Evolutionary conservation across 2,329 filamentous ascomycete species (phyloP), one percentile per base, ranked within the genome.

Genomic region (Septoria petroselini): DNA sequence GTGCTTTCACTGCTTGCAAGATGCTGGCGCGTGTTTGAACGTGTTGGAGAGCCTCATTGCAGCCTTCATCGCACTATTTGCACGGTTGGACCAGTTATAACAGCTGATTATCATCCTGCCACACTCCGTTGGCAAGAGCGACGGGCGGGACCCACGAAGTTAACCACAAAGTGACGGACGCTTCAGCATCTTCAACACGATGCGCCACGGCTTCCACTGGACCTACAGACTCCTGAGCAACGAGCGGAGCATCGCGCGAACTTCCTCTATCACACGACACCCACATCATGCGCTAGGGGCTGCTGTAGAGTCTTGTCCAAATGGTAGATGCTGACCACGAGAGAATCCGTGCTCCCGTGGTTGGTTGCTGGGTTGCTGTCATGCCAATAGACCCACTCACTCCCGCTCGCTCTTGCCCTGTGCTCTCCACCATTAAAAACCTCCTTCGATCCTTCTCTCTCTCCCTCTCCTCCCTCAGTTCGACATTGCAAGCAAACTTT

Each of bases 401-500:
- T 27, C 23, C 23, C 23, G 23, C 5, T 9, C 23, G 9, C 23
- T 27, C 23, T 27, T 27, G 5, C 23, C n/a, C n/a, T n/a, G n/a
- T n/a, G n/a, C n/a, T n/a, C n/a, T n/a, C 23, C 23, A 27, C 23
- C 5, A 27, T 27, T 9, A 27, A 27, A 27, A 27, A 5, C 23
- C 23, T 27, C 23, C 23, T 9, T 27, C 23, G 23, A 5, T 23
- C 51, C 33, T 48, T 30, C 42, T 35, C 31, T 35, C 33, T 29
- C 40, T 48, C 41, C 35, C 40, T 27, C 44, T 42, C 48, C 23
- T 44, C 41, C 30, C 31, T 33, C 37, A 18, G 41, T 17, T 23
- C 12, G 35, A 14, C 19, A 38, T 52, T 34, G 17, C 38, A 17
- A 12, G 11, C 43, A n/a, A 18, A 19, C 14, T 29, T 14, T 7